Conservation (phyloP, 108 stramenopile genomes). For the Epithemia pelagica region DNA sequence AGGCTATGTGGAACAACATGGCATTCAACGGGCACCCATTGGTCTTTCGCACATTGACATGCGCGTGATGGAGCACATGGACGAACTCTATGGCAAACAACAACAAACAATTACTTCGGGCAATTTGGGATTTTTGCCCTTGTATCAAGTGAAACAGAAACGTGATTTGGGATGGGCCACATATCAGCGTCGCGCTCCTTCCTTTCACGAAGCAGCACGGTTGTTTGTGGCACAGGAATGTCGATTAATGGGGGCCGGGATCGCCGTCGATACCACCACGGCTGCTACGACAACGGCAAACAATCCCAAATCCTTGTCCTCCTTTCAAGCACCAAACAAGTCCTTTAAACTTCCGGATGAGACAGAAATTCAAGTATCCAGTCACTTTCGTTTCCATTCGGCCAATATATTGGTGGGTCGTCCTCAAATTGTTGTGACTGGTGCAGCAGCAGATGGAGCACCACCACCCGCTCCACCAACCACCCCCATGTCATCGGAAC, state of each 20-base stretch:
- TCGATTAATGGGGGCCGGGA: conserved; percentile 62
- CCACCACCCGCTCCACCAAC: not conserved
- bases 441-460: conserved; percentile 23
- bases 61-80: conserved; percentile 35
- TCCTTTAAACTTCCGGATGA: conserved; percentile 73
- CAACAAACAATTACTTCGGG: conserved; percentile 1
- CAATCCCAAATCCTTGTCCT: conserved; percentile 18
- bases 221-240: conserved; percentile 57
- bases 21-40: conserved; percentile 51
- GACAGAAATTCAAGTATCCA: conserved; percentile 54
- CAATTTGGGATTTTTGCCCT: conserved; percentile 43
- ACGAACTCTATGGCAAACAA: conserved; percentile 25
- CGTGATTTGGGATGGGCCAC: not conserved
- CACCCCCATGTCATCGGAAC: not conserved
- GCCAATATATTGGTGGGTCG: conserved; percentile 54
- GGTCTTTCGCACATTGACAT: conserved; percentile 59
- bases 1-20: conserved; percentile 76
- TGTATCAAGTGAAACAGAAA: conserved; percentile 57
- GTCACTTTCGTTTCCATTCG: conserved; percentile 50
- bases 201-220: conserved; percentile 51
- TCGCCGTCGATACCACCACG: conserved; percentile 48
- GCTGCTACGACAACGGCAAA: conserved; percentile 42
- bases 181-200: conserved; percentile 15
- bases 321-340: conserved; percentile 50
- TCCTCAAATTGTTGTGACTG: conserved; percentile 1